Evolutionary conservation across 805 yeast species (phyloP), one percentile per base, ranked within the genome.

Genomic region (Starmerella kuoi): DNA sequence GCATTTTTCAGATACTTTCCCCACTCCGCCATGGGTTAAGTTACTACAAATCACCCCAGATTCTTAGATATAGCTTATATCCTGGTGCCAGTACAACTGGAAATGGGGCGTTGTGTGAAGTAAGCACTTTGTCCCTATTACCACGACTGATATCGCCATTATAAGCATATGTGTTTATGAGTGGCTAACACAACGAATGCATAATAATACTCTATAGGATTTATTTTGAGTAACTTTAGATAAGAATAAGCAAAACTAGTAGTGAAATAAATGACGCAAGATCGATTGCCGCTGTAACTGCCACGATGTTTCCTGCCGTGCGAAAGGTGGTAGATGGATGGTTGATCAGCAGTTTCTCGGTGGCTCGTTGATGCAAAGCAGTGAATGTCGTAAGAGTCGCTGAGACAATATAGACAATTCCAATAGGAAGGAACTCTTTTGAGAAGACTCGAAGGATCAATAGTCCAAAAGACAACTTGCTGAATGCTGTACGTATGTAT

Each of bases 401-500:
- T 51, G 78, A 78, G 1, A 72, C 58, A 2, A 81, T 77, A 54
- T 74, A 79, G 0, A 78, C 71, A 0, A 76, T 65, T 1, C 86
- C 88, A 9, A 81, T 65, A 1, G 80, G 76, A 39, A 78, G 60
- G 55, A 79, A 80, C 51, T 77, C 82, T 31, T 57, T 62, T 4
- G 75, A 65, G 57, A 81, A 81, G 30, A 81, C 59, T 57, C 79
- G 77, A 50, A 81, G 66, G 15, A 81, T 69, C 42, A 80, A 61
- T 25, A 80, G 62, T 3, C 82, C 68, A 53, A 83, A 77, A 9
- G 85, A 70, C 23, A 83, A 59, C 40, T 77, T 70, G 18, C 82
- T 78, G 24, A 83, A 61, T 18, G 87, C 79, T 0, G 87, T 74
- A 40, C 94, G 61, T 21, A 79, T 66, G 55, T 83, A 82, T 1